Base-by-base conservation (phyloP, 805 yeast species). In the Hagleromyces aurorensis region DNA sequence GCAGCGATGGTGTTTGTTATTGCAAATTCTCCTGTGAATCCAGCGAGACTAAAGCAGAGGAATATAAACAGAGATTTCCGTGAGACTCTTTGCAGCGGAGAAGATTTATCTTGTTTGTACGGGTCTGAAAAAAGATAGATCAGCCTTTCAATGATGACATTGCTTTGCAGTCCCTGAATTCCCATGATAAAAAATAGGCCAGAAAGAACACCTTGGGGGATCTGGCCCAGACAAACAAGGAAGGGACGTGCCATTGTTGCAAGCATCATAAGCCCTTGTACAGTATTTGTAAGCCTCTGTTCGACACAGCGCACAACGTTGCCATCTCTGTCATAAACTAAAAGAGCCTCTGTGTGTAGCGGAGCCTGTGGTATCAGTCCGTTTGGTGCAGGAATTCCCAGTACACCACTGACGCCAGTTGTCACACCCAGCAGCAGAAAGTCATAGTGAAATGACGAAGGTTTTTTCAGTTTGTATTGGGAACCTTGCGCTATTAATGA, bases 311-410 rank as follows among this genome's bases (percentile, higher is more conserved):
- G 57, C 1, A 62, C 49, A 1, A 71, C 63, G 11, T 55, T 27
- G 31, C 36, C 52, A 7, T 46, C 40, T 12, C 27, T 33, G 27
- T 49, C 52, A 18, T 31, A 34, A 1, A 81, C 75, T 23, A 84
- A 69, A 17, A 89, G 57, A 0, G 95, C 73, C 23, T 69, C 71
- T 0, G 97, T 86, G 46, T 89, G 98, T 19, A 91, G 52, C 2
- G 97, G 97, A 0, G 98, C 97, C 55, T 89, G 98, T 1, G 98
- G 98, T 24, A 89, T 89, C 18, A 89, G 64, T 0, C 98, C 98
- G 57, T 91, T 91, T 0, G 97, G 97, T 2, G 96, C 86, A 0
- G 97, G 98, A 2, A 91, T 67, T 0, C 97, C 98, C 7, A 89
- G 49, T 1, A 89, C 56, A 0, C 97, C 97, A 3, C 94, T 67